phyloP scores from a whole-genome alignment of 106 monocot genomes.

The Dioscorea alata region DNA sequence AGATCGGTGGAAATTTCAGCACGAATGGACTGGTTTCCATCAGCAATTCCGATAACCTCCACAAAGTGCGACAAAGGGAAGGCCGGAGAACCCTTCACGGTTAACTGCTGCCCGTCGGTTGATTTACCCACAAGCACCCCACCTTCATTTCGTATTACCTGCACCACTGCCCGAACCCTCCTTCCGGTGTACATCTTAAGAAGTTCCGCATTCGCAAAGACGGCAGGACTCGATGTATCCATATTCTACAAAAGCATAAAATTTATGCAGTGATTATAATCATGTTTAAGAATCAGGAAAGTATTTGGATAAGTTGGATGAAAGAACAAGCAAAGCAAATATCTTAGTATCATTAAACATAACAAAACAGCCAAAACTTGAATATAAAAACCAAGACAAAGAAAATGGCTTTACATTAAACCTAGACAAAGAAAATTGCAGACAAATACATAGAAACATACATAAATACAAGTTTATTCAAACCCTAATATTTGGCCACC shows the following conservation, averaged over 20 bases:
- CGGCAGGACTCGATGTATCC: constrained; percentile 91
- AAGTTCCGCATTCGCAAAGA: constrained; percentile 68
- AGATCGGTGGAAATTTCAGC: constrained; percentile 88
- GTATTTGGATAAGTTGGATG: too few relatives aligned
- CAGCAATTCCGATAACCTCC: constrained; percentile 92
- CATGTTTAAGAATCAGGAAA: too few relatives aligned
- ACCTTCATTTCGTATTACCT: constrained; percentile 55
- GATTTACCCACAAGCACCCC: constrained; percentile 54
- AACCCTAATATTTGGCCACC: too few relatives aligned
- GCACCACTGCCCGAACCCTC: constrained; percentile 77
- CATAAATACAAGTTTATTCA: too few relatives aligned
- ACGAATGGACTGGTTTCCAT: constrained; percentile 74
- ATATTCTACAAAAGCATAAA: constrained; percentile 28
- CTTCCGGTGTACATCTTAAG: constrained; percentile 60
- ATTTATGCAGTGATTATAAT: too few relatives aligned
- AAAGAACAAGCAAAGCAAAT: too few relatives aligned
- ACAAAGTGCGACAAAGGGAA: constrained; percentile 55
- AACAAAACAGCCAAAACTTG: too few relatives aligned
- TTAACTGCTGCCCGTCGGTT: constrained; percentile 64
- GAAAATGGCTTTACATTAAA: neutral
- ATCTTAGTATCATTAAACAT: too few relatives aligned
- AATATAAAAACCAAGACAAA: neutral
- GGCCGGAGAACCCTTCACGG: constrained; percentile 49
- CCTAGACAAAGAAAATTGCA: neutral
- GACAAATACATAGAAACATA: neutral